These are phyloP conservation scores for Termitomyces sp. DNA, from an alignment of 1,284 basidiomycete species.

Conservation along the genomic window DNA sequence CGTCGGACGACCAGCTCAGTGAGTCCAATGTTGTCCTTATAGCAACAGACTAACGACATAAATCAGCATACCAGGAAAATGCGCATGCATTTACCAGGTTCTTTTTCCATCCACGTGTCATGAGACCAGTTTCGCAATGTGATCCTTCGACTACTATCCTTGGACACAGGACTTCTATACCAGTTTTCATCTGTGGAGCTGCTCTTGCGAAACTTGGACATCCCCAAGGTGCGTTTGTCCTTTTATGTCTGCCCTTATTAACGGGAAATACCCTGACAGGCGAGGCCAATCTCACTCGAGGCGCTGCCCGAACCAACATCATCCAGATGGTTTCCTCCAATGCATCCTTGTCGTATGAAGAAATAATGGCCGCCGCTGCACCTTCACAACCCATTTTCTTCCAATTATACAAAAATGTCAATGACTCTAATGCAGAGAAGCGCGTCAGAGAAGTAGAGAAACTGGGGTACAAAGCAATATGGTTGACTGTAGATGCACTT, in stretches of 20 bases:
- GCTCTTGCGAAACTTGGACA: conserved; percentile 91
- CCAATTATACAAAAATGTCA: conserved; percentile 81
- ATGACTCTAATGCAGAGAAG: conserved; percentile 64
- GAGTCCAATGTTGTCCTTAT: conserved; percentile 24
- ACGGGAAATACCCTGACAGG: conserved; percentile 35
- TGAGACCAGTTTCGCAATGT: conserved; percentile 64
- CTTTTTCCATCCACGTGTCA: conserved; percentile 79
- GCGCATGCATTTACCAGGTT: conserved; percentile 71
- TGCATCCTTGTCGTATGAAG: conserved; percentile 71
- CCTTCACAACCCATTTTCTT: conserved; percentile 76
- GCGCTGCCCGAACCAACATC: conserved; percentile 65
- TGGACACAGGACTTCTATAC: conserved; percentile 69
- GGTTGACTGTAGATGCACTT: conserved; percentile 88
- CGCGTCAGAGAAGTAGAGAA: conserved; percentile 69
- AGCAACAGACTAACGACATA: conserved; percentile 7
- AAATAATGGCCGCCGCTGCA: conserved; percentile 59
- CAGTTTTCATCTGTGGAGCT: conserved; percentile 81
- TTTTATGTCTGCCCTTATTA: neutral
- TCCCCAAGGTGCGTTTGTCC: conserved; percentile 48
- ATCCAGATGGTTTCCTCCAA: conserved; percentile 91
- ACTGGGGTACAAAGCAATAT: conserved; percentile 80
- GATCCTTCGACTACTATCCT: conserved; percentile 77
- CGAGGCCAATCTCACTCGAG: conserved; percentile 80
- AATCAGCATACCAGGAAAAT: conserved; percentile 60
- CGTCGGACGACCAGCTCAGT: conserved; percentile 80